phyloP scores from a whole-genome alignment of 768 basidiomycete species.

The Harrya chromipes region DNA sequence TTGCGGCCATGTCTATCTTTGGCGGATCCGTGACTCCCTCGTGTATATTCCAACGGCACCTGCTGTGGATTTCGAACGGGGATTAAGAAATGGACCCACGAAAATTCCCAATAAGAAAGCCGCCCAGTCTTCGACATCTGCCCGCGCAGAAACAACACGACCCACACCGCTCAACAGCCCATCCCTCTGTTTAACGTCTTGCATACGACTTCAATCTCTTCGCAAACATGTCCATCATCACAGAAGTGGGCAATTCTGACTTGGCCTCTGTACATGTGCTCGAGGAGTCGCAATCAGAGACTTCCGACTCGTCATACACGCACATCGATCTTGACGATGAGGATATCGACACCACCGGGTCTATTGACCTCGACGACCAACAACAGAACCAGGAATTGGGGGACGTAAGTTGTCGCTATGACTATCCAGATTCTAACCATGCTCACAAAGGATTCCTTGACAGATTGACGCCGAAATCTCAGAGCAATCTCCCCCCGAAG shows the following conservation, averaged over 20 bases:
- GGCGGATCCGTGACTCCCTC: conserved; percentile 14
- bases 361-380: conserved; percentile 12
- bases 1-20: conserved; percentile 23
- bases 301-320: conserved; percentile 22
- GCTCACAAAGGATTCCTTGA: background rate
- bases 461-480: conserved; percentile 17
- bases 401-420: conserved; percentile 8
- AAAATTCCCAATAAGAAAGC: too few species aligned
- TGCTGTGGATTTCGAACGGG: too few species aligned
- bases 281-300: conserved; percentile 15
- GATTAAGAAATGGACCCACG: too few species aligned
- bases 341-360: conserved; percentile 12
- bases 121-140: background rate
- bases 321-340: conserved; percentile 16
- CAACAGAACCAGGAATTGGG: conserved; percentile 8
- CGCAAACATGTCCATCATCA: conserved; percentile 12
- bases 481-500: conserved; percentile 9
- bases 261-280: background rate
- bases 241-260: conserved; percentile 12
- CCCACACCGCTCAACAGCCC: background rate
- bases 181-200: background rate
- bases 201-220: background rate
- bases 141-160: background rate
- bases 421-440: background rate
- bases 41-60: background rate